Evolutionary conservation across 1,284 basidiomycete species (phyloP), one percentile per base, ranked within the genome.

Genomic region (Dichomitus squalens): DNA sequence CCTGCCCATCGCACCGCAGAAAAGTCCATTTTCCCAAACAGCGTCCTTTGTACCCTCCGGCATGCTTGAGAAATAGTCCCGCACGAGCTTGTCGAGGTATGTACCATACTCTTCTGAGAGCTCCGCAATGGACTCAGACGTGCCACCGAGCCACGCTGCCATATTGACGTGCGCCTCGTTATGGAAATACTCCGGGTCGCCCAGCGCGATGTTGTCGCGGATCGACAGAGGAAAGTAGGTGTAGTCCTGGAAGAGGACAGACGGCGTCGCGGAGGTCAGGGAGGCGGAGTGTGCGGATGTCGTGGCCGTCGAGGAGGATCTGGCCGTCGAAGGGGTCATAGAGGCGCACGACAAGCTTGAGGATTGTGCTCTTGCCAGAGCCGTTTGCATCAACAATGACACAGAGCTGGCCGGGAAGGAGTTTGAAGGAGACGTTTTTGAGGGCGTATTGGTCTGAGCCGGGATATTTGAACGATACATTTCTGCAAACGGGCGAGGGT

Each of bases 371-470:
- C 72, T 92, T 92, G 1, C 89, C 89, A 0, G 86, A 88, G 7
- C 90, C 90, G 64, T 92, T 92, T 12, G 77, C 77, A 2, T 90
- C 90, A 1, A 93, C 87, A 51, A 93, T 87, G 50, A 92, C 90
- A 64, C 90, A 92, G 41, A 93, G 80, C 60, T 90, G 87, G 0
- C 91, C 90, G 40, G 78, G 78, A 27, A 75, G 73, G 27, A 93
- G 81, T 65, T 79, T 88, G 74, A 92, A 92, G 0, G 86, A 91
- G 14, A 88, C 78, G 47, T 86, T 73, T 4, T 72, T 75, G 21
- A 92, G 69, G 0, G 87, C 90, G 53, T 80, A 84, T 7, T 68
- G 66, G 7, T 82, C 77, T 25, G 79, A 79, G 2, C 82, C 85
- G 0, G 87, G 86, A 66, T 93, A 93, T 46, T 72, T 76, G 73